phyloP scores from a whole-genome alignment of 2,329 filamentous ascomycete species.

The Scedosporium boydii region DNA sequence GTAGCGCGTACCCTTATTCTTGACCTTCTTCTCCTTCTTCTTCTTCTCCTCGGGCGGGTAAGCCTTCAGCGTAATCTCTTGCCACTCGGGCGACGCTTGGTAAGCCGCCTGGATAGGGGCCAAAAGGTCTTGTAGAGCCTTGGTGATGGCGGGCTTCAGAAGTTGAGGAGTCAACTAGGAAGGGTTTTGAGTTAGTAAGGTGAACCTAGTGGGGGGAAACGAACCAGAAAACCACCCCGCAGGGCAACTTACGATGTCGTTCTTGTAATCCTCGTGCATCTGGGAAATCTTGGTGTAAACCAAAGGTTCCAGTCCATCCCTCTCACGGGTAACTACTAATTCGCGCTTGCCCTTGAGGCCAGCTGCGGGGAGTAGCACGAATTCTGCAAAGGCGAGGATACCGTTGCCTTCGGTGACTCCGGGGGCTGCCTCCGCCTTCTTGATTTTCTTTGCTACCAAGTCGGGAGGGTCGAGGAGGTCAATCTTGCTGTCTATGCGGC shows the following conservation, averaged over 20 bases:
- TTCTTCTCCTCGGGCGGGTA: conserved; percentile 60
- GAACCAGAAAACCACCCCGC: neutral
- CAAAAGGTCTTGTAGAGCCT: conserved; percentile 63
- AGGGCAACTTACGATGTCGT: conserved; percentile 54
- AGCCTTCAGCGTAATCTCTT: conserved; percentile 57
- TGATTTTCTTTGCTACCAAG: conserved; percentile 68
- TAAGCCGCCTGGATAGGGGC: conserved; percentile 70
- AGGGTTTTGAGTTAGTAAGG: too few species aligned
- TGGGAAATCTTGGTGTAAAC: conserved; percentile 69
- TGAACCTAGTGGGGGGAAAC: neutral
- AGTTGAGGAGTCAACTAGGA: conserved; percentile 67
- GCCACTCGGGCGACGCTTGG: conserved; percentile 66
- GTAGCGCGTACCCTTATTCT: conserved; percentile 62
- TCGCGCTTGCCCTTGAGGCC: conserved; percentile 50
- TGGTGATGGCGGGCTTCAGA: conserved; percentile 74
- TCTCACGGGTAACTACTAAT: conserved; percentile 58
- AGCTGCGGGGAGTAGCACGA: conserved; percentile 70
- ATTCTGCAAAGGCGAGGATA: conserved; percentile 76
- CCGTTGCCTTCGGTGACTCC: conserved; percentile 77
- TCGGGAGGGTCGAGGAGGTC: conserved; percentile 80
- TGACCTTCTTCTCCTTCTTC: conserved; percentile 69
- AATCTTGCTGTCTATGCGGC: conserved; percentile 63
- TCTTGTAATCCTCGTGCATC: conserved; percentile 70
- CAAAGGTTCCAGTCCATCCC: conserved; percentile 60
- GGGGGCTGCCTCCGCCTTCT: conserved; percentile 73